Base-by-base conservation (phyloP, 306 rosid genomes). In the Quercus dentata region DNA sequence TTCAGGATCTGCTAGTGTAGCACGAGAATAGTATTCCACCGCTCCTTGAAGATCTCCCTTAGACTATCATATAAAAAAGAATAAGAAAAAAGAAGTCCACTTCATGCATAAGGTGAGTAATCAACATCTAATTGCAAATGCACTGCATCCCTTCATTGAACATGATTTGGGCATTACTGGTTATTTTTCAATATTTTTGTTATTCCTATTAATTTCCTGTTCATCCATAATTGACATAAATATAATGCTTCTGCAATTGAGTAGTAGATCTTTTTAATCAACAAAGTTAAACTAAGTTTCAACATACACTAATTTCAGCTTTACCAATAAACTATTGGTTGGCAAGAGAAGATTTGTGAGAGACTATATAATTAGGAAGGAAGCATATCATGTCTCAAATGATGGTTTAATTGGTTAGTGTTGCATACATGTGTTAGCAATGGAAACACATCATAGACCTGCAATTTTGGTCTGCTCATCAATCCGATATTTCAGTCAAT, bases 21-120 rank as follows among this genome's bases (percentile, higher is more conserved):
- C 87, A 0, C 90, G 93, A 55, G 77, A 79, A 83, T 84, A 87
- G 83, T 90, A 94, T 11, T 91, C 97, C 88, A 89, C 98, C 14
- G 99, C 97, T 69, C 82, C 91, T 56, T 74, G 76, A 75, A 85
- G 88, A 38, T 90, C 94, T 63, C 97, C 99, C 71, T 89, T 91
- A 21, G 90, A 84, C 99, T 95, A 85, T 80, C 80, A 83, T 33
- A 83, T 62, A 68, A 27, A 35, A 68, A 51, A 85, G 25, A 69
- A 51, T 19, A 54, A 18, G 58, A 74, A 69, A 69, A 64, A 67
- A 14, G 35, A 19, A 30, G 69, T 65, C 58, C 23, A 1, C 56
- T 64, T 20, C 83, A 69, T 44, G n/a, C 30, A 54, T 31, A 46
- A 73, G 58, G 72, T 35, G 23, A 56, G 74, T 57, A 56, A 21